Evolutionary conservation across 1,284 basidiomycete genomes (phyloP), one percentile per base, ranked within the genome.

Genomic region (Anthracocystis walkeri): DNA sequence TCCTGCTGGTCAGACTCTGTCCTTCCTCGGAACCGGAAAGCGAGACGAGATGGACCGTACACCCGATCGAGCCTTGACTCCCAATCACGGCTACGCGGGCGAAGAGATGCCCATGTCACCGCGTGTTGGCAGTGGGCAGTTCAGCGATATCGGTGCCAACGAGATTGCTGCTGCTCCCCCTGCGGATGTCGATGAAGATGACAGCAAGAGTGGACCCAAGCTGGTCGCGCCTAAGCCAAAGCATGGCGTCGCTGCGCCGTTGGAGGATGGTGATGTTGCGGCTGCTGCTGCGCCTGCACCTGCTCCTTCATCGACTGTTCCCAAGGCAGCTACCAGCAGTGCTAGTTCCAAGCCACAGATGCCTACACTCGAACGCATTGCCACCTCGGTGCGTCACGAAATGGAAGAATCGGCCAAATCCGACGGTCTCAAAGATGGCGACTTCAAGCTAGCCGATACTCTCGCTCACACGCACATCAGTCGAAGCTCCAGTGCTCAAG

Each of bases 361-460:
- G 75, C 79, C 75, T 2, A 57, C 62, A 29, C 45, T 80, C 50
- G 65, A 65, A 45, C 76, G 77, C 11, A 80, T 78, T 67, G 63
- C 66, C 23, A 77, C 77, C 7, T 41, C 61, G 21, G 67, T 78
- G 6, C 76, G 81, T 23, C 55, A 71, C 4, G 79, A 83, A 65
- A 78, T 79, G 59, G 73, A 78, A 42, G 61, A 73, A 31, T 77
- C 77, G 6, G 81, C 82, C 46, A 75, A 73, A 38, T 66, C 74
- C 7, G 79, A 84, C 45, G 82, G 81, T 20, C 70, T 84, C 55
- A 65, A 70, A 41, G 68, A 75, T 18, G 75, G 70, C 12, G 78
- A 85, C 40, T 77, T 86, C 31, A 70, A 80, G 56, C 75, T 79
- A 20, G 83, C 83, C 11, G 79, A 82, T n/a, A 61, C 77, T 44